Base-by-base conservation (phyloP, 202 grass and related monocot genomes). In the Zoysia matrella region DNA sequence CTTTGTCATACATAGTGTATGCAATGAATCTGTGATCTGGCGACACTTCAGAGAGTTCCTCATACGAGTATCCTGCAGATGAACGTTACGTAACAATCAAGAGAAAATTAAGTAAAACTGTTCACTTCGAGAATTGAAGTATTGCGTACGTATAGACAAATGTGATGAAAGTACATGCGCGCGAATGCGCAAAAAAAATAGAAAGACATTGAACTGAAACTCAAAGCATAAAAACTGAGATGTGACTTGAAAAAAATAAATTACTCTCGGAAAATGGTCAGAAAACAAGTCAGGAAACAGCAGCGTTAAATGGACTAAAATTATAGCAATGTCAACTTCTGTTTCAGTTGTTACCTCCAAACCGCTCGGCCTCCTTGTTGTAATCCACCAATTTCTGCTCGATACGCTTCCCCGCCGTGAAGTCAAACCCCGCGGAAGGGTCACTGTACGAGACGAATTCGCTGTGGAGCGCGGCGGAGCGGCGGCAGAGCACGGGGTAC, bases 1-100 rank as follows among this genome's bases (percentile, higher is more conserved):
- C 92, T 87, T 98, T 98, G 68, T 98, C 87, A 75, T 95, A 93
- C 95, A 98, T 95, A 42, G 92, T 95, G 86, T 98, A 98, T 67
- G 92, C 95, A 86, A 98, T 86, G 55, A 86, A 93, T 42, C 84
- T 84, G 83, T 95, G 95, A 63, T 95, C 90, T 22, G 95, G 95
- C 58, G 92, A 98, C 71, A 95, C 87, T 88, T 98, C 95, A 77
- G 95, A 98, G 46, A 94, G 85, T 65, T 98, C 95, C 85, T 95
- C 92, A 39, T 98, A 93, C 43, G 95, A 89, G 84, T 93, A 98
- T 78, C 95, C 95, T 95, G 83, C 69, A 75, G 57, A 87, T 48
- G 22, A 81, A 80, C 30, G 13, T 82, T 75, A 55, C 44, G 41
- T 80, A 43, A 64, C 13, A 50, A 76, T 50, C 6, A n/a, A 52